Base-by-base conservation (phyloP, 208 protist genomes). In the Angomonas ambiguus region DNA sequence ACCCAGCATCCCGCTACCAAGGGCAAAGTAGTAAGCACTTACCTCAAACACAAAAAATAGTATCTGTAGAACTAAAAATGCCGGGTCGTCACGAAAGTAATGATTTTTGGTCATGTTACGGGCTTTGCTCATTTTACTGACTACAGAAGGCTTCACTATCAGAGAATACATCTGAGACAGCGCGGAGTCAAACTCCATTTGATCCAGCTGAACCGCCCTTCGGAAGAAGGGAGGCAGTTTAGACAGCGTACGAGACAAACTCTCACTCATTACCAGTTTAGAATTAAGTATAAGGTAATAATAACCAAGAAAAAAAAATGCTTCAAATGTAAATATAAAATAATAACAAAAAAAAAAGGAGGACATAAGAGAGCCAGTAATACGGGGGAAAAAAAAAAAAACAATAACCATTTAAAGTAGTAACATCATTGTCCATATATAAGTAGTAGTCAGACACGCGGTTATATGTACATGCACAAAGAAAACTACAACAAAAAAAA, bases 71-170 rank as follows among this genome's bases (percentile, higher is more conserved):
- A 98, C 93, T 27, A 98, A 65, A 76, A 98, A 98, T 0, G 96
- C 97, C 10, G 97, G 97, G 68, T 98, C 97, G 77, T 99, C 97
- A 41, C 97, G 83, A 33, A 97, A 90, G 83, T 97, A 98, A 65
- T 98, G 96, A 60, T 98, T 97, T 81, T 98, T 98, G 27, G 97
- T 98, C 83, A 98, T 93, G 78, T 92, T 95, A 25, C 89, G 80
- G 25, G 86, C 85, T 31, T 77, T 85, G 66, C 88, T 93, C 85
- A 93, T 90, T 70, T 91, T 92, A 65, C 77, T 89, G 45, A 95
- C 90, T n/a, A 91, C 62, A 0, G 84, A 89, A 4, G 92, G 92
- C 20, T 80, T 79, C 27, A 80, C 74, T 53, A 80, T 86, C 42
- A 97, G 74, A 5, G 80, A 91, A 60, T 90, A 95, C 90, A 97